Base-by-base conservation (phyloP, 345 rosid genomes). In the Hypericum androsaemum region DNA sequence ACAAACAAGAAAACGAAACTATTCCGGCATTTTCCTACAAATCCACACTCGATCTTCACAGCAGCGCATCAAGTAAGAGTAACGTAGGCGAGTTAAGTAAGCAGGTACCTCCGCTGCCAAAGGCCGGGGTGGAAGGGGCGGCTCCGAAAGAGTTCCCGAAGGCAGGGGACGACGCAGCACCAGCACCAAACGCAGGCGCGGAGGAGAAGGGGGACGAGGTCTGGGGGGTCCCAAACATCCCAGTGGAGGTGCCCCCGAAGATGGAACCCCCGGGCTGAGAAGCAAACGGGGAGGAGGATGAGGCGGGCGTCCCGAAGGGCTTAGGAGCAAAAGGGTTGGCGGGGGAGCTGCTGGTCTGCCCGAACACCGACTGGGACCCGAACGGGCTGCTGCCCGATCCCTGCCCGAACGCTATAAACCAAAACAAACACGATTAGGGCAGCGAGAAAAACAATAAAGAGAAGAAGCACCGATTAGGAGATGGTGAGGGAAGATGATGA, bases 231-330 rank as follows among this genome's bases (percentile, higher is more conserved):
- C 94, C 95, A 77, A 92, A 88, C 64, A 81, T 79, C 28, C 97
- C 95, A 6, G 95, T 88, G 48, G 97, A 78, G 64, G 94, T 81
- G 15, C 88, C 88, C 39, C 97, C 98, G 59, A 92, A 83, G 13
- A 83, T 50, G 41, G 98, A 77, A 59, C 78, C 65, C 47, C 88
- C 88, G 0, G 89, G 77, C 59, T 88, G 96, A 28, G 90, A 63
- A 1, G 85, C 95, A 57, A 92, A 92, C 51, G 90, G 83, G 36
- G 72, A 58, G 2, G 32, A 22, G 32, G 32, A 1, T 1, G 32
- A 1, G 1, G 32, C 32, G 59, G 88, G 61, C 53, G 74, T 65
- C 37, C 88, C 83, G 54, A 78, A 83, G 12, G 96, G 88, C 53
- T 81, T 81, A 37, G 87, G 69, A 32, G 81, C 83, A 73, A 85